Conservation (phyloP, 495 filamentous ascomycete species). For the Penicillium cataractarum region DNA sequence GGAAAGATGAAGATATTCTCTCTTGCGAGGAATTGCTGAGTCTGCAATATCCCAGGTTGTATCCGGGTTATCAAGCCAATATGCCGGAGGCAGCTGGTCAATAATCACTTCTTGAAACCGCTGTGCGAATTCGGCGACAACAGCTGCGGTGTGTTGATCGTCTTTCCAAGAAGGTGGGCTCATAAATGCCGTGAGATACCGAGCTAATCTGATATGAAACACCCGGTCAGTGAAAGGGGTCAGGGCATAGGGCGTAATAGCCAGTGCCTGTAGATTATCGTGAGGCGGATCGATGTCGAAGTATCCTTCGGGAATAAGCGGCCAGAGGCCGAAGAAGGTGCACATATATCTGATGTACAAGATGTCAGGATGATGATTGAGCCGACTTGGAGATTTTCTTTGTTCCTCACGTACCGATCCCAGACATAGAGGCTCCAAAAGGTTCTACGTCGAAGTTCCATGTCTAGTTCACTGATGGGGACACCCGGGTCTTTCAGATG, state of each 20-base stretch:
- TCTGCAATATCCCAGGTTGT: constrained; percentile 18
- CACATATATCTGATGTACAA: constrained; percentile 16
- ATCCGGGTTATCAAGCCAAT: constrained; percentile 19
- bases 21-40: constrained; percentile 14
- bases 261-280: constrained; percentile 14
- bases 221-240: constrained; percentile 25
- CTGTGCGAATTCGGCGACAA: constrained; percentile 22
- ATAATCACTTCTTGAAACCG: constrained; percentile 23
- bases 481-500: constrained; percentile 21
- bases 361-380: neutral
- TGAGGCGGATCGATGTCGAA: constrained; percentile 24
- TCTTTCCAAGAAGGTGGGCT: constrained; percentile 26
- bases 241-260: constrained; percentile 15
- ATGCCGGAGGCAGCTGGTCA: constrained; percentile 20
- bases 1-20: constrained; percentile 21
- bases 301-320: constrained; percentile 28
- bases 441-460: constrained; percentile 22
- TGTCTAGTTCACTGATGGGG: constrained; percentile 18
- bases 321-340: constrained; percentile 24
- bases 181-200: constrained; percentile 24
- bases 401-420: constrained; percentile 20
- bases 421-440: constrained; percentile 27
- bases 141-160: constrained; percentile 15
- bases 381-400: neutral
- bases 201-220: constrained; percentile 22